A percentile compares a stretch with the other conserved stretches of the same genome.
Conservation (phyloP, 345 rosid genomes). For the Eucalyptus curtisii region DNA sequence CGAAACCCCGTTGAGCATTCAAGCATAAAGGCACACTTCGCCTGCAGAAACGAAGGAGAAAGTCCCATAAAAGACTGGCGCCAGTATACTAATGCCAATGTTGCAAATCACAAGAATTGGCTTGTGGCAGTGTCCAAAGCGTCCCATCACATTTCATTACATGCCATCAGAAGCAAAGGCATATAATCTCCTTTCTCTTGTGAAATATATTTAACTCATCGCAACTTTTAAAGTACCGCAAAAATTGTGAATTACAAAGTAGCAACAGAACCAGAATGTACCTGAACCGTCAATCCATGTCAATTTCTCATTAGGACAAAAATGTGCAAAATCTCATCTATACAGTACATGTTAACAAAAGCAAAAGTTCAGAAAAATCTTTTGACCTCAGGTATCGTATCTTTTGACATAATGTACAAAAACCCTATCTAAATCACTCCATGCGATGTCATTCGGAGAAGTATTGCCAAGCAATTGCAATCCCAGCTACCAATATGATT, state of each 20-base stretch:
- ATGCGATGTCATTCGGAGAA: slow-evolving; percentile 11
- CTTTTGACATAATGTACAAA: slow-evolving; percentile 10
- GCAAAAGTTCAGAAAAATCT: background rate
- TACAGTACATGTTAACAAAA: background rate
- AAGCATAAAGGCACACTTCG: background rate
- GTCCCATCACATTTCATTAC: background rate
- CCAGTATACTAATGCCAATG: background rate
- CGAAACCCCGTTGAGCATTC: background rate
- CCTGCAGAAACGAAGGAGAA: background rate
- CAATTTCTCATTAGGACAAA: background rate
- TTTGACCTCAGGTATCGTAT: background rate
- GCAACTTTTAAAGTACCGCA: background rate
- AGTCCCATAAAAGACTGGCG: background rate
- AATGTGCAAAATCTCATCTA: background rate
- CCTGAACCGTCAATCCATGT: background rate
- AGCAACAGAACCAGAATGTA: background rate
- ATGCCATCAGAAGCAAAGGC: background rate
- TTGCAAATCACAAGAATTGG: background rate
- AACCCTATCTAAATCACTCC: background rate
- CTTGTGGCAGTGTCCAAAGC: background rate
- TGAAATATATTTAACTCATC: background rate
- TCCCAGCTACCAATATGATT: slow-evolving; percentile 41
- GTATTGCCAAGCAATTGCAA: slow-evolving; percentile 69
- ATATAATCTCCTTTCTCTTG: background rate
- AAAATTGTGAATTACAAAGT: background rate